Evolutionary conservation across 2,329 filamentous ascomycete genomes (phyloP), one percentile per base, ranked within the genome.

Genomic region (Fusarium veterinarium): DNA sequence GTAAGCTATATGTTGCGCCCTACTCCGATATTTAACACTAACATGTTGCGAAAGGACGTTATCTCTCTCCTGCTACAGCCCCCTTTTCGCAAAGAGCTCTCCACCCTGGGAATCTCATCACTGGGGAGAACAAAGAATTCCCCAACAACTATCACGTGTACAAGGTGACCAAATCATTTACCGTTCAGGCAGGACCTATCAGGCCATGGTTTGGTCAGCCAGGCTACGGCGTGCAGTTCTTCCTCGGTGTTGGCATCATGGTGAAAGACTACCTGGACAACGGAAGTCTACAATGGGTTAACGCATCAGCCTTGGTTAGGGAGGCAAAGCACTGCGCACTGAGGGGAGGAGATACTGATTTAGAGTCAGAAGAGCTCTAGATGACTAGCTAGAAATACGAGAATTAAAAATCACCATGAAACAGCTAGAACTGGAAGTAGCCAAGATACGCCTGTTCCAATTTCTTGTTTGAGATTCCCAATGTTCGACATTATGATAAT

Each of bases 101-200:
- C 2, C 30, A 73, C n/a, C 70, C 70, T 1, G n/a, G 12, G 8
- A 74, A 73, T 5, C 67, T 73, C 4, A 49, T 49, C 3, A 67
- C 63, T 4, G 67, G 49, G 6, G 6, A 33, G 3, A 46, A 49
- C 14, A 35, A 44, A 1, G 61, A 74, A 3, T 73, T 73, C 2
- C 70, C 70, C 6, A 71, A 53, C 28, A 73, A 73, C 13, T 73
- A 73, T 3, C 70, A 57, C 7, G 44, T 74, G 2, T 73, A 74
- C 20, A 71, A 38, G 1, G 70, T 73, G 14, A 30, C 23, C 4
- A 53, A 37, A 16, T 31, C 41, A 3, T 67, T 73, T 12, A 73
- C 70, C 3, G 70, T 73, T 4, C 61, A 68, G 6, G 57, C 67
- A 6, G 70, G 70, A 9, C 70, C 70, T 10, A 73, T 73, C 3